Evolutionary conservation across 1,284 basidiomycete genomes (phyloP).

Genomic region (Leccinum fuscescens): DNA sequence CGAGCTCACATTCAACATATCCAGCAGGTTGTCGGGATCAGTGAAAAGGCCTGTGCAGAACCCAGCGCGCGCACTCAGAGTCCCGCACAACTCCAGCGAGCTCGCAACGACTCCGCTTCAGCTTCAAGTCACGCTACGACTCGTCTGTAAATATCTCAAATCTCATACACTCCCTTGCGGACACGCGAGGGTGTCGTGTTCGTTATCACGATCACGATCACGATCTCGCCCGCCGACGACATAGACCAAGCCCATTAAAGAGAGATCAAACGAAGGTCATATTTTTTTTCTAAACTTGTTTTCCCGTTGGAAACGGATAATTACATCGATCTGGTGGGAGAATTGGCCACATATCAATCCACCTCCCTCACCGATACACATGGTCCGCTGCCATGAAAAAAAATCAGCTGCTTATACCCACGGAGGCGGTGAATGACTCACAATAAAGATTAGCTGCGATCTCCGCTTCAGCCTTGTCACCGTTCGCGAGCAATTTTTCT

Average conservation of each 20-base stretch:
- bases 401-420: conserved; percentile 12
- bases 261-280: conserved; percentile 1
- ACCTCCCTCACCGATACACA: conserved; percentile 53
- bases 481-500: conserved; percentile 93
- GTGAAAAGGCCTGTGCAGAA: background rate
- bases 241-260: background rate
- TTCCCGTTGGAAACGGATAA: conserved; percentile 14
- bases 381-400: conserved; percentile 48
- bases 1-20: conserved; percentile 1
- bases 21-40: background rate
- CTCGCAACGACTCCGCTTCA: background rate
- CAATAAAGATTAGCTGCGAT: conserved; percentile 91
- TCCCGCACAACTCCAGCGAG: background rate
- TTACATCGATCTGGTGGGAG: conserved; percentile 24
- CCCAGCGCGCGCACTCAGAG: background rate
- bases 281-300: conserved; percentile 2
- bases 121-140: too few relatives aligned
- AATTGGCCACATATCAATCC: conserved; percentile 11
- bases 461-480: conserved; percentile 95
- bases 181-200: background rate
- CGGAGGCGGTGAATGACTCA: conserved; percentile 37
- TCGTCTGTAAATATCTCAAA: background rate
- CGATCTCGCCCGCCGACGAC: too few relatives aligned
- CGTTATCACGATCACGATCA: too few relatives aligned
- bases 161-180: background rate